Conservation (phyloP, 805 yeast species). For the Kuraishia hungarica region DNA sequence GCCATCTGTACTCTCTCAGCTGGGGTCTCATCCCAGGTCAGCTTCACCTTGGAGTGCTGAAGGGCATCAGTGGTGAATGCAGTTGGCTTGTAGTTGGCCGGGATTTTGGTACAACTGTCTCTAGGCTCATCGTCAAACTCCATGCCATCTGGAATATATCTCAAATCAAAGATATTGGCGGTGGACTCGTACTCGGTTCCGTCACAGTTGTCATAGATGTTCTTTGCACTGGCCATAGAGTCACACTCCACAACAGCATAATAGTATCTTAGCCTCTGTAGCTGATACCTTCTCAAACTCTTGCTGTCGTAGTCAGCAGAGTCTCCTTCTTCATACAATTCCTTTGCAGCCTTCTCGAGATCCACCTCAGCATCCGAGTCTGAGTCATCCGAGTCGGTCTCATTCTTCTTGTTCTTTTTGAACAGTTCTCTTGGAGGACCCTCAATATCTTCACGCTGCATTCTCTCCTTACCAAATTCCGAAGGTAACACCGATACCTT, state of each 20-base stretch:
- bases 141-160: conserved; percentile 92
- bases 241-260: conserved; percentile 89
- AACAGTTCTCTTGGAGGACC: conserved; percentile 91
- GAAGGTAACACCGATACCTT: conserved; percentile 77
- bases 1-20: conserved; percentile 74
- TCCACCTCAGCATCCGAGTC: conserved; percentile 37
- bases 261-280: conserved; percentile 86
- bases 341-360: conserved; percentile 55
- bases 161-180: conserved; percentile 84
- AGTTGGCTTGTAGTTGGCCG: conserved; percentile 71
- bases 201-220: conserved; percentile 81
- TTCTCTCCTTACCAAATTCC: conserved; percentile 86
- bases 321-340: conserved; percentile 71
- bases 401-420: conserved; percentile 30
- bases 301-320: conserved; percentile 78
- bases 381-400: conserved; percentile 31
- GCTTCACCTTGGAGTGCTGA: conserved; percentile 90
- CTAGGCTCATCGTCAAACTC: conserved; percentile 71
- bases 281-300: conserved; percentile 80
- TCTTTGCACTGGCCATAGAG: conserved; percentile 56
- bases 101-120: conserved; percentile 66
- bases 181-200: conserved; percentile 95
- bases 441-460: conserved; percentile 81
- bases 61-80: conserved; percentile 88
- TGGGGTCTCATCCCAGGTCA: conserved; percentile 99